A percentile compares a stretch with the other conserved stretches of the same genome.
phyloP scores from a whole-genome alignment of 352 stramenopile species.

The Phytophthora pini region DNA sequence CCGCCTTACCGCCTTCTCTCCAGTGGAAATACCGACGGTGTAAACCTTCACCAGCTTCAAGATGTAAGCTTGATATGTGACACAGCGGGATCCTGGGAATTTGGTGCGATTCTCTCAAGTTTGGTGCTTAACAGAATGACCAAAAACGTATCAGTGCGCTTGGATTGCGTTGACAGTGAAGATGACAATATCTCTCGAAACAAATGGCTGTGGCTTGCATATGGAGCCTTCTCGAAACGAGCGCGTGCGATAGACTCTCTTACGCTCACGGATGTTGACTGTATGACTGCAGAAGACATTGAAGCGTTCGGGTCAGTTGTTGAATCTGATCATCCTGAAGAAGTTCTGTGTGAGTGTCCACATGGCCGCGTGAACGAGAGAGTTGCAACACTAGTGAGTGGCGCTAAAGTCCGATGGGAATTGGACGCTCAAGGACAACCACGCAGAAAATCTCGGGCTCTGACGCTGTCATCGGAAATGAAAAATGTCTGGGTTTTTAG shows the following conservation, averaged over 20 bases:
- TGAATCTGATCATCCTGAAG: not conserved
- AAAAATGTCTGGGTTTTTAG: conserved; percentile 3
- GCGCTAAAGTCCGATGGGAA: conserved; percentile 4
- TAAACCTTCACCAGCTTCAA: not conserved
- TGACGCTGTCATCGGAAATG: not conserved
- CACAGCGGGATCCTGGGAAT: not conserved
- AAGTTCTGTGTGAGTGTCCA: not conserved
- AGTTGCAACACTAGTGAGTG: not conserved
- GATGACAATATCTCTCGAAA: not conserved
- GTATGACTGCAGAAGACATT: not conserved
- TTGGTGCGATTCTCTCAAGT: not conserved
- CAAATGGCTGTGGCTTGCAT: not conserved
- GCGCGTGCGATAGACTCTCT: not conserved
- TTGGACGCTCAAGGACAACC: not conserved
- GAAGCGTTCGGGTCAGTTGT: not conserved
- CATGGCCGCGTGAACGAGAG: not conserved
- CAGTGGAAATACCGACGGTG: not conserved
- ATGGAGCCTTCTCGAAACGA: not conserved
- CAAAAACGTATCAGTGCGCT: not conserved
- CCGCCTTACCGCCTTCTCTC: not conserved
- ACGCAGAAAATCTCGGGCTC: not conserved
- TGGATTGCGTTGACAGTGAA: not conserved
- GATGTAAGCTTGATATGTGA: not conserved
- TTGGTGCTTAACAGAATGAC: not conserved
- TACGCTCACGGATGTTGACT: not conserved